Base-by-base conservation (phyloP, 2,329 filamentous ascomycete genomes). In the Aspergillus novoparasiticus region DNA sequence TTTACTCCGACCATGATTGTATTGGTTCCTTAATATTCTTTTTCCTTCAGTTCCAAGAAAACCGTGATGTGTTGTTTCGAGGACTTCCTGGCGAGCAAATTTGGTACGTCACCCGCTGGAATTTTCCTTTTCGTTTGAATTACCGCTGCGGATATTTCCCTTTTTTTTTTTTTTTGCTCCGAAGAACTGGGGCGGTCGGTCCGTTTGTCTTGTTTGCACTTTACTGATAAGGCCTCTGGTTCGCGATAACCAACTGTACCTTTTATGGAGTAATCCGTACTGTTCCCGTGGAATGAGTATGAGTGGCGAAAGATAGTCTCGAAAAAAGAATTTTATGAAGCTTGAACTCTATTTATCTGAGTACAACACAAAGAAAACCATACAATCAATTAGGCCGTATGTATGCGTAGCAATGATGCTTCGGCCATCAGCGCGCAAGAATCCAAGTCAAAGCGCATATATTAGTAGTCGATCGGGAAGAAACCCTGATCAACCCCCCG, bases 1-100 rank as follows among this genome's bases (percentile, higher is more conserved):
- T 81, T 81, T 32, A 80, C 67, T 61, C 78, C 78, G 57, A 77
- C 76, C 79, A 81, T 81, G 23, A 43, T 69, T 56, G 12, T 30
- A 11, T 16, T 34, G 3, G 8, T 51, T 32, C 28, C 28, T 32
- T 32, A 16, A 10, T 34, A 34, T 58, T 23, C 23, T 55, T 60
- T 36, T 61, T 58, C 59, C 59, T 41, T 36, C 34, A 46, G 41
- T 64, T 62, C 54, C 50, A 59, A 54, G 58, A 58, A 41, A 64
- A 58, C 53, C 45, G 64, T 16, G 43, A 21, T n/a, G 16, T 23
- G 23, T 48, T 23, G 30, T 41, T 51, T 30, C 32, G 26, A n/a
- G 53, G 21, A 23, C 5, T 32, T 58, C 36, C 39, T 43, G 58
- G 32, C 16, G 43, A 34, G 30, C 10, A 12, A 50, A 43, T 30